Base-by-base conservation (phyloP, 2,329 filamentous ascomycete genomes). In the Pseudocercospora eumusae region DNA sequence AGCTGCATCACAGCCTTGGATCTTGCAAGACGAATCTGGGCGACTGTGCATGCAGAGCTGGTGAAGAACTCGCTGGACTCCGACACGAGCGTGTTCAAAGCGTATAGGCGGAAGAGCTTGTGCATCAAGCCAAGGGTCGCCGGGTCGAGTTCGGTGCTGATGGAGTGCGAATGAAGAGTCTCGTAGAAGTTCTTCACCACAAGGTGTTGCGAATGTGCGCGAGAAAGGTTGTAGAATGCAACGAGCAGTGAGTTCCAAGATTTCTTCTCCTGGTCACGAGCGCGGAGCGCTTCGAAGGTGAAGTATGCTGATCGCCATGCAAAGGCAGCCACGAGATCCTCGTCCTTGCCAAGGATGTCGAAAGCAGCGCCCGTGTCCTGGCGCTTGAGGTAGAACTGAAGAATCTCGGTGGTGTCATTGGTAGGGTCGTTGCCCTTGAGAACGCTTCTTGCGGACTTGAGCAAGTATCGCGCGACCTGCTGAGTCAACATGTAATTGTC, bases 401-500 rank as follows among this genome's bases (percentile, higher is more conserved):
- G 83, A 70, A 92, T 88, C 31, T 79, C 80, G 3, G 85, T 85
- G 3, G 88, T 91, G 76, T 90, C 88, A 72, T 91, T 90, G 67
- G 82, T 81, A 50, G 87, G 78, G 61, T 84, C 81, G 64, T 87
- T 84, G 66, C 85, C 86, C 13, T 83, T 79, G n/a, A 91, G 77
- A 0, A 92, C 89, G 1, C 84, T 82, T 45, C 89, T 86, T 0
- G 88, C 89, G 2, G 88, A 86, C 81, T 92, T 92, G 66, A 92
- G 83, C 50, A 92, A 83, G 71, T 92, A 92, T 61, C 88, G 84
- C 2, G 88, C 87, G 2, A 92, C 89, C 77, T 92, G 89, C 75
- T 92, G 89, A 9, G 88, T 90, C 62, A 92, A 80, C 89, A 92
- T 91, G 79, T 90, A 92, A 80, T 91, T 91, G 78, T 91, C 89